Percentiles rank a stretch among this genome's conserved stretches.
Evolutionary conservation across 495 filamentous ascomycete genomes (phyloP).

Genomic region (Aspergillus olivimuriae): DNA sequence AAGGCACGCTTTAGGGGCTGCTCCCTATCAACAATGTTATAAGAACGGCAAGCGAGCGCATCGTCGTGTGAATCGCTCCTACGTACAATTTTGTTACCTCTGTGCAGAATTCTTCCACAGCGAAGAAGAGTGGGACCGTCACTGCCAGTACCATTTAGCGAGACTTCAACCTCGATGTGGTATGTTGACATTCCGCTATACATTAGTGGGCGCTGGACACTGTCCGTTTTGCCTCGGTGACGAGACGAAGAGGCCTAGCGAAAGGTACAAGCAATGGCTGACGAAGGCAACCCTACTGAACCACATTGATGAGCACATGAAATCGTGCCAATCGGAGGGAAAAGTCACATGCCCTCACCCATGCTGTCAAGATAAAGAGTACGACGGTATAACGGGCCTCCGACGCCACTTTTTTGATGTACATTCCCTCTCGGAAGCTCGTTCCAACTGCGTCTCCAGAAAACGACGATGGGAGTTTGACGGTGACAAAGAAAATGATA

Average conservation of each 20-base stretch:
- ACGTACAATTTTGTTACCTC: slow-evolving; percentile 17
- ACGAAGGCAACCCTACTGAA: slow-evolving; percentile 13
- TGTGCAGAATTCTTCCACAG: slow-evolving; percentile 6
- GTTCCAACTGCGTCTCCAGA: slow-evolving; percentile 4
- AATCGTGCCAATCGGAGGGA: too few species aligned
- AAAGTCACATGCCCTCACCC: slow-evolving; percentile 3
- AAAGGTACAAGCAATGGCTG: slow-evolving; percentile 13
- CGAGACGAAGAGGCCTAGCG: slow-evolving; percentile 3
- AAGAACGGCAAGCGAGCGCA: slow-evolving; percentile 17
- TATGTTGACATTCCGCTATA: slow-evolving; percentile 16
- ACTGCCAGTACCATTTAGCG: slow-evolving; percentile 11
- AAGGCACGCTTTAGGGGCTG: slow-evolving; percentile 11
- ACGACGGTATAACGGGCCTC: background rate
- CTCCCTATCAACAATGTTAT: slow-evolving; percentile 17
- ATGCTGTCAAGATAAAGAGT: slow-evolving; percentile 3
- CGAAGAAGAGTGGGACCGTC: slow-evolving; percentile 5
- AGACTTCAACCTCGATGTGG: slow-evolving; percentile 11
- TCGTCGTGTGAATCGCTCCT: slow-evolving; percentile 9
- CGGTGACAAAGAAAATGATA: too few species aligned
- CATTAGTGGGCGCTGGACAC: slow-evolving; percentile 7
- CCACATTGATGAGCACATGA: slow-evolving; percentile 8
- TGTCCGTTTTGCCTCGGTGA: slow-evolving; percentile 14
- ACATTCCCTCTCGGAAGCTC: slow-evolving; percentile 4
- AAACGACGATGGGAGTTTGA: slow-evolving; percentile 6
- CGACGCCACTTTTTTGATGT: slow-evolving; percentile 5